phyloP scores from a whole-genome alignment of 2,329 filamentous ascomycete genomes.

The Fusarium sp. region DNA sequence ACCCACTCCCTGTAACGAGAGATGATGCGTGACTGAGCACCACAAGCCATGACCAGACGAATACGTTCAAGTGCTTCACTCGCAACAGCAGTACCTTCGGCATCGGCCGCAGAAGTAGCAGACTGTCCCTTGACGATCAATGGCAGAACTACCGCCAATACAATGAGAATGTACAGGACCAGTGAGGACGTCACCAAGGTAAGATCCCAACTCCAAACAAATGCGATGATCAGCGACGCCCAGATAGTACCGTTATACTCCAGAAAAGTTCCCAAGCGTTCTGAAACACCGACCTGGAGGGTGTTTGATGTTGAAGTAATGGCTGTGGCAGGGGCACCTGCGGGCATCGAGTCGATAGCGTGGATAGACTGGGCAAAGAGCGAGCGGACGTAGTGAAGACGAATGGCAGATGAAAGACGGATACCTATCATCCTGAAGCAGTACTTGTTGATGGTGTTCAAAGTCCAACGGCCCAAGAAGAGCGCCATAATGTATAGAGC shows the following conservation, averaged over 20 bases:
- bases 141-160: constrained; percentile 45
- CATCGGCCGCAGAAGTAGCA: constrained; percentile 37
- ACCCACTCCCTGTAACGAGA: constrained; percentile 54
- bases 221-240: constrained; percentile 62
- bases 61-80: constrained; percentile 57
- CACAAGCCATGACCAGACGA: constrained; percentile 58
- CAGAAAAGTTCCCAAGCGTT: constrained; percentile 60
- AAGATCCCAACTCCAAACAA: constrained; percentile 64
- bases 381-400: constrained; percentile 62
- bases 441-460: constrained; percentile 42
- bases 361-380: constrained; percentile 64
- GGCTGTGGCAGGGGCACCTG: constrained; percentile 63
- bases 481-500: constrained; percentile 43
- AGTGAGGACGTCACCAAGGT: constrained; percentile 63
- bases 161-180: constrained; percentile 56
- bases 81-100: constrained; percentile 55
- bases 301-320: constrained; percentile 66
- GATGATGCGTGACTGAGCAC: constrained; percentile 54
- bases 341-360: constrained; percentile 61
- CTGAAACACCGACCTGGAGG: constrained; percentile 66
- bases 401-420: constrained; percentile 62
- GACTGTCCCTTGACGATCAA: constrained; percentile 35
- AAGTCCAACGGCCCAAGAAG: constrained; percentile 39
- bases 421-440: constrained; percentile 62
- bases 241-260: constrained; percentile 57